Conservation (phyloP, 1,284 basidiomycete species). For the Sporisorium graminicola region DNA sequence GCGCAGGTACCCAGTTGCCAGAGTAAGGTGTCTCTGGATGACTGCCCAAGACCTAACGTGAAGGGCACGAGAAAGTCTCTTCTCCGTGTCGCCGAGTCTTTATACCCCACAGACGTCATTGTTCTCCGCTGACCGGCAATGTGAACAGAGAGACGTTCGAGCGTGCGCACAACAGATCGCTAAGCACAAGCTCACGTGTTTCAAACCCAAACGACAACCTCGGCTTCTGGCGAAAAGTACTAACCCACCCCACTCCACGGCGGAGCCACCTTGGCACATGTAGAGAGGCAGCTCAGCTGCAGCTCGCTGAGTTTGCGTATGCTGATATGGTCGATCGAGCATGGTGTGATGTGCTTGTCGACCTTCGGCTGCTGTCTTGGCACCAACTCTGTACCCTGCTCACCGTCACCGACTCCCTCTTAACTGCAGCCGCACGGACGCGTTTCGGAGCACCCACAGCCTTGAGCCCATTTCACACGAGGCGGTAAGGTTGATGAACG, state of each 20-base stretch:
- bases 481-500: background rate
- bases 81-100: background rate
- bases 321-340: too few relatives aligned
- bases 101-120: background rate
- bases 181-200: background rate
- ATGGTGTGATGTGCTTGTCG: background rate
- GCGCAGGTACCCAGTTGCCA: too few relatives aligned
- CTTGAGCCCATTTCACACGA: background rate
- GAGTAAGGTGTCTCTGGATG: background rate
- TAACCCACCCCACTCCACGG: background rate
- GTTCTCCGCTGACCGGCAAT: background rate
- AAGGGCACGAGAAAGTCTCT: background rate
- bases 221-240: background rate
- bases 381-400: background rate
- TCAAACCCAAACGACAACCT: background rate
- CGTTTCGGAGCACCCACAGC: too few relatives aligned
- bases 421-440: background rate
- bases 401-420: background rate
- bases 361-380: slow-evolving; percentile 1
- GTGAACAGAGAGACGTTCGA: background rate
- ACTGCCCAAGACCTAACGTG: background rate
- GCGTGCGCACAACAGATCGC: background rate
- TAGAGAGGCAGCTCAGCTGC: too few relatives aligned
- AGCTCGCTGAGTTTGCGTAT: too few relatives aligned
- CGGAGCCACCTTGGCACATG: too few relatives aligned